These are phyloP conservation scores for Selaginella moellendorffii DNA, from an alignment of 75 land plant genomes.

Conservation along the genomic window DNA sequence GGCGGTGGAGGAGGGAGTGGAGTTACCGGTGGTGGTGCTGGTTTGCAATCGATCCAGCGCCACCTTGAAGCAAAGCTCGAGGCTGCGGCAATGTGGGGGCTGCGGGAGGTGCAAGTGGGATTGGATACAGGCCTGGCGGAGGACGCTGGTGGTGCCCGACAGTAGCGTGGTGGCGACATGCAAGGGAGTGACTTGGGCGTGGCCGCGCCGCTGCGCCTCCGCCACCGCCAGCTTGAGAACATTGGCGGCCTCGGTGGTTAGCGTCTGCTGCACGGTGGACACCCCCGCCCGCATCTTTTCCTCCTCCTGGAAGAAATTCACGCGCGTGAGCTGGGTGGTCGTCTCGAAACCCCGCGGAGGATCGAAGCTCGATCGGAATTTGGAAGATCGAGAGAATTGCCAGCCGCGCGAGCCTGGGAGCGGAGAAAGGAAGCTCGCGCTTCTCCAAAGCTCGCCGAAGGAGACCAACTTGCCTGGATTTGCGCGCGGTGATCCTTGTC, in stretches of 20 bases:
- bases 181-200: conserved; percentile 5
- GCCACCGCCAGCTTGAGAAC: conserved; percentile 3
- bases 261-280: conserved; percentile 6
- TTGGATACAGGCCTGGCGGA: conserved; percentile 4
- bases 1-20: not conserved
- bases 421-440: too few species aligned
- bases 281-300: not conserved
- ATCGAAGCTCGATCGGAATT: too few species aligned
- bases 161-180: conserved; percentile 2
- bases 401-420: too few species aligned
- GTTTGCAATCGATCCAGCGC: not conserved
- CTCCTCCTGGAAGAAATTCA: too few species aligned
- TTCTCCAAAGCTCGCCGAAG: too few species aligned
- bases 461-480: too few species aligned
- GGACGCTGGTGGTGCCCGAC: not conserved
- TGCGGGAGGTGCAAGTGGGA: not conserved
- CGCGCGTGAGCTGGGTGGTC: too few species aligned
- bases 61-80: conserved; percentile 8
- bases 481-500: too few species aligned
- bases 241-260: conserved; percentile 8
- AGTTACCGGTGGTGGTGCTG: not conserved
- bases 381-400: too few species aligned
- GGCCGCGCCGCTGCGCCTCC: conserved; percentile 2
- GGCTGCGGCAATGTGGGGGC: not conserved
- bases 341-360: too few species aligned